Conservation (phyloP, 306 rosid species). For the Pterocarpus macrocarpus region DNA sequence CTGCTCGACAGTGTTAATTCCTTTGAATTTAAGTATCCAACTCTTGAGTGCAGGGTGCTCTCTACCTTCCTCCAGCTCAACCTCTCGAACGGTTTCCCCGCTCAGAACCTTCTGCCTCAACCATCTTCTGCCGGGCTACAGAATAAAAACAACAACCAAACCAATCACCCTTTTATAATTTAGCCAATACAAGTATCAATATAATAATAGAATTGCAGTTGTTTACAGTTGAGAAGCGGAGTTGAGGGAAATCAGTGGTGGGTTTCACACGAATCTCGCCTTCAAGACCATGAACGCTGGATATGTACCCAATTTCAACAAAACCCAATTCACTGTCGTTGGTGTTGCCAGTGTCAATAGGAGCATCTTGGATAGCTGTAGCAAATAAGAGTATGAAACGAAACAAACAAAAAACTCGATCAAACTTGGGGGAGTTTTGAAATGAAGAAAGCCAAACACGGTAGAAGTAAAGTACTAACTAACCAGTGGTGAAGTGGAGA, state of each 20-base stretch:
- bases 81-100: conserved; percentile 65
- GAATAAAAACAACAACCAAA: conserved; percentile 35
- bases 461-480: not conserved
- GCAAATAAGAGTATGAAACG: conserved; percentile 7
- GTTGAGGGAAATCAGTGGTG: conserved; percentile 82
- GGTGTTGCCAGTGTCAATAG: conserved; percentile 46
- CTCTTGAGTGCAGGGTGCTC: conserved; percentile 82
- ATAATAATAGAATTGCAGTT: not conserved
- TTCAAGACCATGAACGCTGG: conserved; percentile 79
- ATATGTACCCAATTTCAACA: conserved; percentile 76
- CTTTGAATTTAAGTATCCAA: conserved; percentile 86
- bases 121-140: conserved; percentile 93
- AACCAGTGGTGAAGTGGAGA: conserved; percentile 57
- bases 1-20: conserved; percentile 76
- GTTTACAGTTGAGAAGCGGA: conserved; percentile 75
- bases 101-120: conserved; percentile 69
- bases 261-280: conserved; percentile 86
- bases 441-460: too few relatives aligned
- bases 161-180: not conserved
- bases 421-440: not conserved
- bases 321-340: conserved; percentile 48
- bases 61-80: conserved; percentile 89
- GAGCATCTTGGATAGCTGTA: conserved; percentile 57
- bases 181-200: too few relatives aligned
- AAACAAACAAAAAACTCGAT: not conserved